Evolutionary conservation across 768 basidiomycete genomes (phyloP), one percentile per base, ranked within the genome.

Genomic region (Inosperma sp.): DNA sequence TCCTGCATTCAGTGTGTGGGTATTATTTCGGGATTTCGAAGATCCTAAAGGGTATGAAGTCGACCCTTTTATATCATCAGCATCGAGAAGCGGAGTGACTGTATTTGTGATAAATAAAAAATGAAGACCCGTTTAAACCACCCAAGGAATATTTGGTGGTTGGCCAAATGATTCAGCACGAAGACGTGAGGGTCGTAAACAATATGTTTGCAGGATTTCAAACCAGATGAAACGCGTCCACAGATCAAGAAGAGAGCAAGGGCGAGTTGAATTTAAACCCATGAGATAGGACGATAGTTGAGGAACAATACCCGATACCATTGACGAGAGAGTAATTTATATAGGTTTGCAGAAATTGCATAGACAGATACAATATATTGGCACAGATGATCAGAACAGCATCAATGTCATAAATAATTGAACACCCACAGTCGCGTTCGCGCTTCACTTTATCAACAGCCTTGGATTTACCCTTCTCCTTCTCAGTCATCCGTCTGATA

Each of bases 401-500:
- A 45, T 40, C 21, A 31, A 43, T 21, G 19, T 51, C 17, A 30
- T 21, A 4, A 44, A 51, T 39, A 41, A 30, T 17, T 29, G 16
- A 23, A 29, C 47, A 84, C 86, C 70, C 74, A 89, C 88, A 82
- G 59, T 82, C 86, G 59, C 79, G 80, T 63, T 88, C 88, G 44
- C 81, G 77, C 70, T 84, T 86, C 53, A 83, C 72, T 68, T 79
- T 87, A 50, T 86, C 86, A 36, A 81, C 64, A n/a, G 74, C 78
- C 66, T 76, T 86, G 45, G 78, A 80, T 65, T 88, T 89, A 0
- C 85, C 84, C 69, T 79, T 79, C 66, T 81, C 84, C 65, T 79
- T 83, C 70, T 88, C 88, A 69, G 80, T 86, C 70, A 88, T 77
- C 53, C 80, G 77, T 47, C 80, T 79, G 79, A 87, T 83, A 42